These are phyloP conservation scores for Tephrocybe rancida DNA, from an alignment of 768 basidiomycete species.

Conservation along the genomic window DNA sequence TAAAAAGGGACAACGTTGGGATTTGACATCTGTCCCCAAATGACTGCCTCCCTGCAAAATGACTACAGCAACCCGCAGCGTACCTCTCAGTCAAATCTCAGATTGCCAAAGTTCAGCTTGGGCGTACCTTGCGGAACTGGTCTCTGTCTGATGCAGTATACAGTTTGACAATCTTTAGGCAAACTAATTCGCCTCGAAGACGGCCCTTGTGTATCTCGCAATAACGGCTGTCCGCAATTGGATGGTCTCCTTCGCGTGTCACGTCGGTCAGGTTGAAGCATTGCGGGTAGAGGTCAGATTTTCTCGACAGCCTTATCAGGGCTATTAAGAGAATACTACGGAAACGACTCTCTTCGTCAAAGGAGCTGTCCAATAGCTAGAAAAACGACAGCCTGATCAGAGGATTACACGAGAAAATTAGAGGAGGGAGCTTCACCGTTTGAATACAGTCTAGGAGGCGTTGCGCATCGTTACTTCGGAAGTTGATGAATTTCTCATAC, in stretches of 20 bases:
- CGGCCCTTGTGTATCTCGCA: slow-evolving; percentile 4
- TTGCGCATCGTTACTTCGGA: not conserved
- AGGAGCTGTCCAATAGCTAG: not conserved
- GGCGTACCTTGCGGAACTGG: not conserved
- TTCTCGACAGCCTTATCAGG: not conserved
- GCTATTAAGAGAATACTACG: not conserved
- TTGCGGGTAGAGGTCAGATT: not conserved
- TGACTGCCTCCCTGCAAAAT: slow-evolving; percentile 3
- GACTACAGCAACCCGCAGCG: not conserved
- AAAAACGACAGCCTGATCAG: too few relatives aligned
- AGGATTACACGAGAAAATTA: too few relatives aligned
- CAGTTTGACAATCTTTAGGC: slow-evolving; percentile 1
- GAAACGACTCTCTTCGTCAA: not conserved
- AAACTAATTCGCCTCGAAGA: not conserved
- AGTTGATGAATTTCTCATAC: not conserved
- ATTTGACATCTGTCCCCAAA: slow-evolving; percentile 7
- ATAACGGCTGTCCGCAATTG: not conserved
- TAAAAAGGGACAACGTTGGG: slow-evolving; percentile 9
- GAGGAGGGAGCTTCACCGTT: not conserved
- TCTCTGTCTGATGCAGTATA: not conserved
- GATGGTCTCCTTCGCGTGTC: not conserved
- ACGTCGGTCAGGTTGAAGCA: not conserved
- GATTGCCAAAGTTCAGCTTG: not conserved
- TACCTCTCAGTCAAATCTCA: too few relatives aligned
- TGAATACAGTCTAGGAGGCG: not conserved